Evolutionary conservation across 108 stramenopile genomes (phyloP).

Genomic region (Bacterosira constricta): DNA sequence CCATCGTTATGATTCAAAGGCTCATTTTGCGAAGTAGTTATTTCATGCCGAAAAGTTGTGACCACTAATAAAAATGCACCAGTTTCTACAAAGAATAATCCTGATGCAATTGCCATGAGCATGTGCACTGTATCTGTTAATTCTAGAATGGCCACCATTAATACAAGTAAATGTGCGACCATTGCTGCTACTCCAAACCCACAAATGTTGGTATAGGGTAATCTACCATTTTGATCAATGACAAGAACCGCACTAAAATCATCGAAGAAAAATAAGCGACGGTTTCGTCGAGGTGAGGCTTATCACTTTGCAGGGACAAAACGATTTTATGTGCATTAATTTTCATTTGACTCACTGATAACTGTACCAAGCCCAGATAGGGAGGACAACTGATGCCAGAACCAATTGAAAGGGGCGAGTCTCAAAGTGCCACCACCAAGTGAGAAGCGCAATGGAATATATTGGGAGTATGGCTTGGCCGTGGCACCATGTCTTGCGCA

Average conservation of each 20-base stretch:
- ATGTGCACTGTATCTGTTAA: constrained; percentile 16
- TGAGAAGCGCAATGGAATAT: constrained; percentile 19
- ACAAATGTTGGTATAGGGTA: constrained; percentile 5
- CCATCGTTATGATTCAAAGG: not conserved
- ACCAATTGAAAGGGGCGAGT: constrained; percentile 8
- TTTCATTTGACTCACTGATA: constrained; percentile 11
- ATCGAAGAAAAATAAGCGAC: not conserved
- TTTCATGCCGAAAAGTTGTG: not conserved
- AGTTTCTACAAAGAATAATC: constrained; percentile 39
- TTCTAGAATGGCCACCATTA: constrained; percentile 2
- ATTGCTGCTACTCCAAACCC: constrained; percentile 7
- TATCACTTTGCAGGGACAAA: too few species aligned
- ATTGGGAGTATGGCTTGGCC: constrained; percentile 31
- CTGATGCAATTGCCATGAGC: constrained; percentile 31
- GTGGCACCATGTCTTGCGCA: constrained; percentile 49
- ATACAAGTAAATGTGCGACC: constrained; percentile 17
- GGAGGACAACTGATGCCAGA: constrained; percentile 13
- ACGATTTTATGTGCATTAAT: too few species aligned
- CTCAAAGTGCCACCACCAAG: constrained; percentile 17
- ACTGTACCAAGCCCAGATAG: constrained; percentile 28
- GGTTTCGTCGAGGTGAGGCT: too few species aligned
- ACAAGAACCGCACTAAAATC: not conserved
- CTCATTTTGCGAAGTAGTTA: constrained; percentile 3
- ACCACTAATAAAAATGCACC: constrained; percentile 35
- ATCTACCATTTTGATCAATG: not conserved